Evolutionary conservation across 1,284 basidiomycete species (phyloP), one percentile per base, ranked within the genome.

Genomic region (Ustilago xerochloae): DNA sequence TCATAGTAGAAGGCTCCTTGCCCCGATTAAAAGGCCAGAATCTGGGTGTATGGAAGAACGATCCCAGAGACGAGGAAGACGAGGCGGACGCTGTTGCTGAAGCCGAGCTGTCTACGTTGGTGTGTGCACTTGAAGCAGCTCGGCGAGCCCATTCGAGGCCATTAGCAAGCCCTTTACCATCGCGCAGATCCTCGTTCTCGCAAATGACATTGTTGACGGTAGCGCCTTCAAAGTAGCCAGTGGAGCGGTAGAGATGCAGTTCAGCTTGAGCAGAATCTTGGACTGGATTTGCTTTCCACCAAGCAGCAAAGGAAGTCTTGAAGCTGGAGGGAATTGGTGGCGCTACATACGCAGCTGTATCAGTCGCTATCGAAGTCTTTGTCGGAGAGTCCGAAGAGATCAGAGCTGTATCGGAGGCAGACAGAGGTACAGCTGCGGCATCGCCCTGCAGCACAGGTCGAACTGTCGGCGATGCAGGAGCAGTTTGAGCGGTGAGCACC

Each of bases 211-310:
- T 80, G 36, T 69, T 64, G 38, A 80, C 52, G 28, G 52, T 52
- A 4, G 79, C 79, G 13, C 77, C 77, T 13, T 69, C 35, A 60
- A 80, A 79, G 56, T 75, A 79, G 32, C 77, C 77, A 9, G 74
- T 65, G 16, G 56, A 52, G n/a, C 66, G 59, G 38, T 75, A 75
- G 10, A 80, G 71, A 49, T 70, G 64, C 9, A 80, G 62, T 61
- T 80, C 79, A n/a, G 77, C 75, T 6, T 79, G 64, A 12, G 79
- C 79, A 16, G 77, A 69, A 24, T 81, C 78, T 28, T 49, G 28
- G 1, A 67, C 57, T 4, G 65, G 64, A 20, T 64, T 52, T 1
- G 71, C 64, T 8, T 48, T 64, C 72, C 75, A 79, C 80, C 80
- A 81, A 16, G 78, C 74, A 35, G 62, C 55, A 16, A 81, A 53